Conservation (phyloP, 2,329 filamentous ascomycete genomes). For the Claviceps cyperi region DNA sequence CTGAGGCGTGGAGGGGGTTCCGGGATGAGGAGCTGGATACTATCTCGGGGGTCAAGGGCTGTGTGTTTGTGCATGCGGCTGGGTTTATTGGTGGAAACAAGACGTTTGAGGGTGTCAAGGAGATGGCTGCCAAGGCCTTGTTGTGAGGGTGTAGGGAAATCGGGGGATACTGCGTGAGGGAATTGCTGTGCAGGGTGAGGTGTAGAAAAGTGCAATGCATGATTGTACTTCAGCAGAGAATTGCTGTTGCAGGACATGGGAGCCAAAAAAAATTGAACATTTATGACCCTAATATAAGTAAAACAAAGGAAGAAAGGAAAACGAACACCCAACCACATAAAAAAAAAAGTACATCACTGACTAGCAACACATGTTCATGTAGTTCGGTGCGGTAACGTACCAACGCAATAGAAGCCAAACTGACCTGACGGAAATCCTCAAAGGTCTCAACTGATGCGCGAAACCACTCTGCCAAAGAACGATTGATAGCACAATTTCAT, state of each 20-base stretch:
- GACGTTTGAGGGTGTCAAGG: constrained; percentile 73
- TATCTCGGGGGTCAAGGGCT: constrained; percentile 52
- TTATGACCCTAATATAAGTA: neutral
- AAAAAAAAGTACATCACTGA: neutral
- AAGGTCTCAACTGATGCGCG: neutral
- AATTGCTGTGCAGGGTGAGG: too few relatives aligned
- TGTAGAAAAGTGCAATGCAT: too few relatives aligned
- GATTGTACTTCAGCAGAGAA: too few relatives aligned
- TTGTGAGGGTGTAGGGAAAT: constrained; percentile 12
- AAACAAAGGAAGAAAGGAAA: neutral
- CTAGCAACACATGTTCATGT: constrained; percentile 1
- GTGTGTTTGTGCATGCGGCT: constrained; percentile 84
- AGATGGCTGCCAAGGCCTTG: constrained; percentile 70
- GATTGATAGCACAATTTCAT: neutral
- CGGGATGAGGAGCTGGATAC: constrained; percentile 73
- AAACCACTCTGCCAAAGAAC: neutral
- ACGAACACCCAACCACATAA: neutral
- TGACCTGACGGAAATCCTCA: neutral
- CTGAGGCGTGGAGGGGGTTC: constrained; percentile 82
- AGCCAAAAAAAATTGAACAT: neutral
- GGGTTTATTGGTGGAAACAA: constrained; percentile 95
- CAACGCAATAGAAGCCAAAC: neutral
- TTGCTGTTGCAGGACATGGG: neutral
- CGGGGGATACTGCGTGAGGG: too few relatives aligned
- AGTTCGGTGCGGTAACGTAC: neutral